These are phyloP conservation scores for Aspergillus sojae DNA, from an alignment of 2,329 filamentous ascomycete genomes.

Conservation along the genomic window DNA sequence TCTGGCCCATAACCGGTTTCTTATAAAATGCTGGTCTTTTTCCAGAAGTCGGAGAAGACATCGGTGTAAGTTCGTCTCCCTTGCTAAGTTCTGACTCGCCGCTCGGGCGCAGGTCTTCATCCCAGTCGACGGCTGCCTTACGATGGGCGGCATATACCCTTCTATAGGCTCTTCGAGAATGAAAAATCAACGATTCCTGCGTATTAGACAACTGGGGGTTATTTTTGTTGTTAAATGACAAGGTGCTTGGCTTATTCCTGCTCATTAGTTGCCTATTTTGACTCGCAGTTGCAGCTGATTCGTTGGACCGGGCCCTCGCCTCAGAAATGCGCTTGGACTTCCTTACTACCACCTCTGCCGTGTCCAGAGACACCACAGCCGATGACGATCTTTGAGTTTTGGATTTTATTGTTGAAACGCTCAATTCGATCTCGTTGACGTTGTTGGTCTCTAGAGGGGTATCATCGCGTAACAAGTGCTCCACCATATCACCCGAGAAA, in stretches of 20 bases:
- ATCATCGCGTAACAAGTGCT: constrained; percentile 8
- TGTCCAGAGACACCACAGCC: constrained; percentile 19
- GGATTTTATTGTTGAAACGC: background rate
- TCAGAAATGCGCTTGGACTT: constrained; percentile 4
- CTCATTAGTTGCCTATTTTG: background rate
- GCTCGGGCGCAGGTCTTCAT: constrained; percentile 33
- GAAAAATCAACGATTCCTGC: constrained; percentile 21
- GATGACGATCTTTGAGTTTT: constrained; percentile 17
- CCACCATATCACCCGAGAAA: constrained; percentile 10
- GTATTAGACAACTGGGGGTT: constrained; percentile 14
- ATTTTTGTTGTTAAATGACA: background rate
- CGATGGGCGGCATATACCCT: constrained; percentile 21
- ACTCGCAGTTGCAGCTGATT: background rate
- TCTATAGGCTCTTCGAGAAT: constrained; percentile 17
- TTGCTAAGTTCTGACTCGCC: constrained; percentile 13
- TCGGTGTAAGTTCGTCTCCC: constrained; percentile 13
- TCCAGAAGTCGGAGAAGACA: constrained; percentile 19
- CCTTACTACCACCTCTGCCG: constrained; percentile 10
- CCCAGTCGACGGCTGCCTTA: constrained; percentile 31
- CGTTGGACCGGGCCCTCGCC: background rate
- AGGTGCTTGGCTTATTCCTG: background rate
- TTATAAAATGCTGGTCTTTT: constrained; percentile 4
- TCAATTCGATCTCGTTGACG: background rate
- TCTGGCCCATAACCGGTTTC: background rate
- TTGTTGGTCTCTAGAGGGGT: background rate